phyloP scores from a whole-genome alignment of 768 basidiomycete species.

The Boletus vinaceobasis region DNA sequence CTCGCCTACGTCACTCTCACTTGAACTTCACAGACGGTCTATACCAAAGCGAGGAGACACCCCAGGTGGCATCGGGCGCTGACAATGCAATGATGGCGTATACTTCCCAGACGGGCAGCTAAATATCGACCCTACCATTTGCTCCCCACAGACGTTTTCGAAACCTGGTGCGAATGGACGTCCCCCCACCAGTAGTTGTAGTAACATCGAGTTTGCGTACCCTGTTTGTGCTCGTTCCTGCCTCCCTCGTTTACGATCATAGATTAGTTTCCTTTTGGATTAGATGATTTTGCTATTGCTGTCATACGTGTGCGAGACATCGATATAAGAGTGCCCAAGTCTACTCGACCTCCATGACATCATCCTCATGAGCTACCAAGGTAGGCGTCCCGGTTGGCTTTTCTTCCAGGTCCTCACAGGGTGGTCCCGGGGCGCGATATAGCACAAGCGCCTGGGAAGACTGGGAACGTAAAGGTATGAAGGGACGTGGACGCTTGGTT shows the following conservation, averaged over 20 bases:
- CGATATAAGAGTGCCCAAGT: conserved; percentile 1
- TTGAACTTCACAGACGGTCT: conserved; percentile 43
- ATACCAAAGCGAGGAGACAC: conserved; percentile 31
- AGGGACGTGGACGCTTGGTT: conserved; percentile 18
- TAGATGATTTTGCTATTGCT: conserved; percentile 23
- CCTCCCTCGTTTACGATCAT: conserved; percentile 13
- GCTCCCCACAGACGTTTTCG: background rate
- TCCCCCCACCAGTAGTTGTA: conserved; percentile 7
- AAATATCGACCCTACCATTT: background rate
- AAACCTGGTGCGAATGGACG: conserved; percentile 4
- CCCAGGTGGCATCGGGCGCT: conserved; percentile 22
- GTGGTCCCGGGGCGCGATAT: conserved; percentile 40
- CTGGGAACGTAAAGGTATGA: conserved; percentile 18
- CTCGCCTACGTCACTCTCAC: conserved; percentile 64
- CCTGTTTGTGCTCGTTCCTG: conserved; percentile 20
- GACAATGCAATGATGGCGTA: conserved; percentile 52
- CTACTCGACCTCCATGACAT: conserved; percentile 56
- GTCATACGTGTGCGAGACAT: conserved; percentile 15
- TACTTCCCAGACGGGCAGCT: conserved; percentile 34
- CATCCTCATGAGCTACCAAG: conserved; percentile 25
- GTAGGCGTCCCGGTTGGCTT: background rate
- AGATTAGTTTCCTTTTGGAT: conserved; percentile 26
- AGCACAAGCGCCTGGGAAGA: conserved; percentile 50
- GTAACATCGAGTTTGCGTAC: conserved; percentile 20
- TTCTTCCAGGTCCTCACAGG: conserved; percentile 1